phyloP scores from a whole-genome alignment of 1,139 yeast genomes.

The Magnusiomyces sp. region DNA sequence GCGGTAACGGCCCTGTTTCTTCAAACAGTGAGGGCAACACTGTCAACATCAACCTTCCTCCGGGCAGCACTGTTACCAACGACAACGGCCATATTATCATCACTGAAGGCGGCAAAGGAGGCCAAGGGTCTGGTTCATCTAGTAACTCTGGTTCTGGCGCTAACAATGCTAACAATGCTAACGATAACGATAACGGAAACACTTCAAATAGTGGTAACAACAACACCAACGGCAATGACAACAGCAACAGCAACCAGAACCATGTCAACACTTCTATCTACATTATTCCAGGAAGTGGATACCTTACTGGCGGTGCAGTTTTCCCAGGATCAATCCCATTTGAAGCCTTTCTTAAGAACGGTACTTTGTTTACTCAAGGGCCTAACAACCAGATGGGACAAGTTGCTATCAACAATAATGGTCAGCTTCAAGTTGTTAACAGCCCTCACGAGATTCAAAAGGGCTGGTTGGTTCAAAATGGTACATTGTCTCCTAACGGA shows the following conservation, averaged over 20 bases:
- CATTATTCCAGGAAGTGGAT: conserved; percentile 1
- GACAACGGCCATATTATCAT: too few species aligned
- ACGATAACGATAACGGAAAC: background rate
- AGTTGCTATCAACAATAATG: background rate
- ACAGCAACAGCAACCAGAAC: conserved; percentile 4
- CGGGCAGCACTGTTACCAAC: too few species aligned
- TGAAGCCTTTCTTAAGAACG: background rate
- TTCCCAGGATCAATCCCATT: background rate
- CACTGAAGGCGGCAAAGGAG: too few species aligned
- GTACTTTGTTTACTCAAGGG: background rate
- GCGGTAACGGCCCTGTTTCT: background rate
- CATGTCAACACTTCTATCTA: background rate
- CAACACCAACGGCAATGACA: background rate
- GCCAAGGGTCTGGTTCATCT: background rate
- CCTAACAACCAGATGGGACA: background rate
- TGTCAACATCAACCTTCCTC: background rate
- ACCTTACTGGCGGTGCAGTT: background rate
- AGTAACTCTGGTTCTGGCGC: background rate
- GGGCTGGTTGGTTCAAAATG: background rate
- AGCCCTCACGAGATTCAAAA: background rate
- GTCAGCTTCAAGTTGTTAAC: conserved; percentile 3
- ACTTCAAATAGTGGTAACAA: background rate
- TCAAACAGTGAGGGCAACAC: background rate
- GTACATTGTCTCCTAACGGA: background rate
- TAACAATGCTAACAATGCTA: background rate